Percentiles rank a stretch among this genome's conserved stretches.
Evolutionary conservation across 441 rosid genomes (phyloP).

Genomic region (Aleurites moluccanus): DNA sequence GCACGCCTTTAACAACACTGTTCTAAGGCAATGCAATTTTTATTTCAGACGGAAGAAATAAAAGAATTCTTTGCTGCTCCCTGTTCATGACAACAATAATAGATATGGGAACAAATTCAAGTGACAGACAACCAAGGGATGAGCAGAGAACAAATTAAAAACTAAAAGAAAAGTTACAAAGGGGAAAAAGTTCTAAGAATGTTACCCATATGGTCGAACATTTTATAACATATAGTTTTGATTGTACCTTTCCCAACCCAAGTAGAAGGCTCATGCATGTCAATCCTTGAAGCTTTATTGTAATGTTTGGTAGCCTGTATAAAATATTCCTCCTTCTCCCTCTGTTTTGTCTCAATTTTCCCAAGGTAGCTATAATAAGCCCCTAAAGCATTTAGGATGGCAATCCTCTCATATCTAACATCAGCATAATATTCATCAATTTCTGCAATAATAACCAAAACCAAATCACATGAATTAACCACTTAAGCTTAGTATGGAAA

Average conservation of each 20-base stretch:
- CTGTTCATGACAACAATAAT: neutral
- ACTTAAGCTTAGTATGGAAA: neutral
- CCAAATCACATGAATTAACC: neutral
- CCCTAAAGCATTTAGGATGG: constrained; percentile 92
- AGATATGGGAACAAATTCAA: constrained; percentile 3
- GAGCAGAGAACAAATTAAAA: neutral
- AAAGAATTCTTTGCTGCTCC: neutral
- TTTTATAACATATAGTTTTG: neutral
- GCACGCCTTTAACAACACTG: no score
- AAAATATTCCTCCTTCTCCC: constrained; percentile 93
- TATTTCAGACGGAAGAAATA: neutral
- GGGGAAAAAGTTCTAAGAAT: neutral
- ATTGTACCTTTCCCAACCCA: constrained; percentile 97
- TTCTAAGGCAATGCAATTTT: neutral
- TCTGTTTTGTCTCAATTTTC: constrained; percentile 80
- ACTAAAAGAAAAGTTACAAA: neutral
- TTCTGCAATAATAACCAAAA: constrained; percentile 40
- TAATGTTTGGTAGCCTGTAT: constrained; percentile 84
- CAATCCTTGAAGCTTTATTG: constrained; percentile 93
- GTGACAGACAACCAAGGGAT: neutral
- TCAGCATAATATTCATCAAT: constrained; percentile 98
- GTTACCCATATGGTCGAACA: neutral
- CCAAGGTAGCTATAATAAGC: constrained; percentile 94
- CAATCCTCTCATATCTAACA: constrained; percentile 95
- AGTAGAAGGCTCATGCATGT: constrained; percentile 98